Evolutionary conservation across 169 alveolate genomes (phyloP), one percentile per base, ranked within the genome.

Genomic region (Plasmodium ovale): DNA sequence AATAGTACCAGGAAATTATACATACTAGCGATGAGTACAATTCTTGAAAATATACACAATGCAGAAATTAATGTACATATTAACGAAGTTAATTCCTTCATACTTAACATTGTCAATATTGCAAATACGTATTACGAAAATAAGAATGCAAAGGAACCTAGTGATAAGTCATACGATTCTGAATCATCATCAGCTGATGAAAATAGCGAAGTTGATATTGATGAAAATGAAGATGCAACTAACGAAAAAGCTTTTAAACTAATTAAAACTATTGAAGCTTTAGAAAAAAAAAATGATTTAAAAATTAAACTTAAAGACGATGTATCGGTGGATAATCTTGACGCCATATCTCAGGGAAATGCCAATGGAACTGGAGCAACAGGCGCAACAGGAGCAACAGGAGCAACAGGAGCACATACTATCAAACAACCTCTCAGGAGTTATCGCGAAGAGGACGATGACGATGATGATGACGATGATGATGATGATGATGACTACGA

Each of bases 141-240:
- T 58, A 79, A 65, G 39, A 79, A 79, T 79, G 35, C 19, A 10
- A 51, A 79, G 25, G 82, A 79, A 14, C 10, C 53, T 19, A 27
- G 82, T 0, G 82, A 79, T 47, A 79, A 79, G 27, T 79, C 89
- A 65, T 47, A 49, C 19, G 89, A 79, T 56, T 79, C 89, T 6
- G 68, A 79, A 12, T 29, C 89, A 1, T 62, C 89, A 14, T 79
- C 89, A 14, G 70, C 33, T 14, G 89, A 79, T 23, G 89, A 79
- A 37, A 79, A 79, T 49, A 79, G 89, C 42, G 89, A 79, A 33
- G 69, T 79, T 0, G 89, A 79, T 21, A 79, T 79, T 56, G 89
- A 79, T 51, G 89, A 79, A 64, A 65, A 79, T 79, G 89, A 79
- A 16, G 89, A 79, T 49, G 89, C 89, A 3, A 79, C 89, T 1